Base-by-base conservation (phyloP, 352 stramenopile genomes). In the Phytopythium aichiense region DNA sequence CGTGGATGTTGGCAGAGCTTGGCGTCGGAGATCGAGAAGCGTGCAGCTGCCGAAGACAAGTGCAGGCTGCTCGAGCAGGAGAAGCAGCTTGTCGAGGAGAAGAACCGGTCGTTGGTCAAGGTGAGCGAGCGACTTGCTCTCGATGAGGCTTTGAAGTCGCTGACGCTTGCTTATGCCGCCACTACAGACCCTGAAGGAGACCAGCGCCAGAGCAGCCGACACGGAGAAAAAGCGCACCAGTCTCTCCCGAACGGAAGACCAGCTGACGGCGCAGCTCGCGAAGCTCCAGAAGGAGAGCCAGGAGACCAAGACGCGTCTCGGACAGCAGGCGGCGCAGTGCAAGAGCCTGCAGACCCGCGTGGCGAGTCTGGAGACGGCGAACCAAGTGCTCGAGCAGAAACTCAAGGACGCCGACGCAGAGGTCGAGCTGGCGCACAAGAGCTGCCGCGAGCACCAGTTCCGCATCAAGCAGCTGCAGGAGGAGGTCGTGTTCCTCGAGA, bases 381-480 rank as follows among this genome's bases (percentile, higher is more conserved):
- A 76, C 37, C 35, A 63, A 13, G 22, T 59, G 3, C 25, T 71
- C 22, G 67, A 89, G 11, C 57, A 63, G 9, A 81, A 79, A 42
- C 60, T 82, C 13, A 60, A 76, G 35, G 73, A 86, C n/a, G 69
- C 67, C 2, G 38, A 49, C 2, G 55, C 71, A 15, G 80, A 90
- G 58, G 55, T 92, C 13, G 71, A 87, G 50, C 69, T 60, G 37
- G 71, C 78, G 13, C 73, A 67, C 25, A 88, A 85, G 40, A 79
- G 65, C 55, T 74, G 65, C 43, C 80, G 80, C 16, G 77, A 88
- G 60, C 63, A 65, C 30, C 76, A 87, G 35, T 92, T 92, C 57
- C 79, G 80, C 30, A 74, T 76, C 59, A 77, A 83, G 46, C 78
- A 92, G 66, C 71, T 92, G 4, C 76, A 89, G 58, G 82, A 92